phyloP scores from a whole-genome alignment of 352 stramenopile genomes.

The Phytopythium sindhum region DNA sequence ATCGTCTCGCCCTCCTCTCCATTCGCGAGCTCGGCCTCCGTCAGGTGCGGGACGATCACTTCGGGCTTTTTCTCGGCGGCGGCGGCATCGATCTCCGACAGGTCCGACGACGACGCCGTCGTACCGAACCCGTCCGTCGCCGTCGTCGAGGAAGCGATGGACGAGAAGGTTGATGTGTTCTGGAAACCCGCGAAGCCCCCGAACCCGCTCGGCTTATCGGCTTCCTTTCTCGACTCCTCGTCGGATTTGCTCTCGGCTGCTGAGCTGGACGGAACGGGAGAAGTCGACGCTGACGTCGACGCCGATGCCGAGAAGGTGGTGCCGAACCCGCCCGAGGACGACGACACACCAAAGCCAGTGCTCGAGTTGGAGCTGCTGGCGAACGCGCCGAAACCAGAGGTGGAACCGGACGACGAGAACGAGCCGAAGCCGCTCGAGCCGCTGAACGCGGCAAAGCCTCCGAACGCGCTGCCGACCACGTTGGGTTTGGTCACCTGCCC shows the following conservation, averaged over 20 bases:
- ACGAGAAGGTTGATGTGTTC: conserved; percentile 45
- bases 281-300: conserved; percentile 8
- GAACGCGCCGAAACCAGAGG: conserved; percentile 19
- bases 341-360: conserved; percentile 4
- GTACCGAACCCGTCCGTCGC: conserved; percentile 36
- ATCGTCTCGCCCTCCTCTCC: conserved; percentile 72
- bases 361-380: conserved; percentile 4
- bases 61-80: conserved; percentile 36
- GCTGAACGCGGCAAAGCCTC: conserved; percentile 50
- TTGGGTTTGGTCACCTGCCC: conserved; percentile 14
- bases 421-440: conserved; percentile 44
- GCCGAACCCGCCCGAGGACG: conserved; percentile 20
- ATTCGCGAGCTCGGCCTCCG: conserved; percentile 68
- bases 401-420: conserved; percentile 25
- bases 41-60: conserved; percentile 47
- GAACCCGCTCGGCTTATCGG: conserved; percentile 12
- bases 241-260: not conserved
- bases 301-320: conserved; percentile 6
- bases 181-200: conserved; percentile 62
- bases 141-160: conserved; percentile 42
- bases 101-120: conserved; percentile 28
- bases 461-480: conserved; percentile 36
- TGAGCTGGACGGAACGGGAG: conserved; percentile 8
- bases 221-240: conserved; percentile 1
- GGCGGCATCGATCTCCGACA: conserved; percentile 7